These are phyloP conservation scores for Cucurbita ficifolia DNA, from an alignment of 306 rosid species.

Conservation along the genomic window DNA sequence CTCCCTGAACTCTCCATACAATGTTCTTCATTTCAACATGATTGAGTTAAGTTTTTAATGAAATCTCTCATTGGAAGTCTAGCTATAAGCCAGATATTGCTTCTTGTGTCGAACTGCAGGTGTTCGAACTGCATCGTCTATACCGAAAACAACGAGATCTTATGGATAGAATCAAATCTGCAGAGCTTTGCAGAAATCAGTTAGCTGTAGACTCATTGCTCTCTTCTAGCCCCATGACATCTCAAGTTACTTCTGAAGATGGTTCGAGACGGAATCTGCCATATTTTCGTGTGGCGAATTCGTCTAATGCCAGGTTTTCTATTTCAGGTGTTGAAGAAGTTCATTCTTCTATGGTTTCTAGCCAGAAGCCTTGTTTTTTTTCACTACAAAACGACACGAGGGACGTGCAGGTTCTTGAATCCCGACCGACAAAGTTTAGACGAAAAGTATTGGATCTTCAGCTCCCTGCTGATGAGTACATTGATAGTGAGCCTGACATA, in stretches of 20 bases:
- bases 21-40: no score
- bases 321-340: conserved; percentile 9
- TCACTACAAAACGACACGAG: neutral
- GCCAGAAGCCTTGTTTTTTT: neutral
- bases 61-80: neutral
- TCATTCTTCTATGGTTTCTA: conserved; percentile 10
- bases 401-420: conserved; percentile 25
- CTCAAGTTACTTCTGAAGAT: conserved; percentile 13
- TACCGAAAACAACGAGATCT: conserved; percentile 35
- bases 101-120: conserved; percentile 15
- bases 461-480: conserved; percentile 71
- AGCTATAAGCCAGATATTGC: neutral
- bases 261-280: conserved; percentile 7
- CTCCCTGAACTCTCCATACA: neutral
- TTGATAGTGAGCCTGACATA: conserved; percentile 34
- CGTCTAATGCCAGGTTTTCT: conserved; percentile 7
- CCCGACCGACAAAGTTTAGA: conserved; percentile 61
- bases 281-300: conserved; percentile 9
- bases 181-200: conserved; percentile 2
- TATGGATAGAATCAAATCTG: conserved; percentile 21
- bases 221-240: conserved; percentile 9
- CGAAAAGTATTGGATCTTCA: conserved; percentile 81
- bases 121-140: conserved; percentile 32
- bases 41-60: neutral
- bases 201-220: conserved; percentile 10